Evolutionary conservation across 2,329 filamentous ascomycete genomes (phyloP).

Genomic region (Diplocarpon rosae): DNA sequence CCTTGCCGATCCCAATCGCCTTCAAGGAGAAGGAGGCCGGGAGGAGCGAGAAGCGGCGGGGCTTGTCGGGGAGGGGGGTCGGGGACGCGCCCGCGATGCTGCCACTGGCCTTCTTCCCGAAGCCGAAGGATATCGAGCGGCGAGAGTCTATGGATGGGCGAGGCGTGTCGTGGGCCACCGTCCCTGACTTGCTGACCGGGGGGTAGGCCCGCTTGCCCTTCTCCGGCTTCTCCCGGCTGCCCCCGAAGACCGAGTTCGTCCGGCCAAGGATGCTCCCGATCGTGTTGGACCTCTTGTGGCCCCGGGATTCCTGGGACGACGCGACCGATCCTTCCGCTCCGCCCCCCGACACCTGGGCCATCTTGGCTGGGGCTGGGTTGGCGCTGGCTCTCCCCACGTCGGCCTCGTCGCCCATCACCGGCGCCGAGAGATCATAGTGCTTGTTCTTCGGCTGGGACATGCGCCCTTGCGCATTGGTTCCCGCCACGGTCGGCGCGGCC

Average conservation of each 20-base stretch:
- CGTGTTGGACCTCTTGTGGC: constrained; percentile 61
- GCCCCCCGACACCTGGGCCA: constrained; percentile 42
- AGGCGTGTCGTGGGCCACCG: constrained; percentile 31
- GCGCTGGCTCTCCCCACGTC: constrained; percentile 50
- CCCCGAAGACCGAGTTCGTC: constrained; percentile 71
- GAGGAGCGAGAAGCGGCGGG: constrained; percentile 60
- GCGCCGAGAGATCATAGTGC: constrained; percentile 61
- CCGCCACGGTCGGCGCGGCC: constrained; percentile 73
- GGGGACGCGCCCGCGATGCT: constrained; percentile 46
- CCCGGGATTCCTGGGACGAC: constrained; percentile 27
- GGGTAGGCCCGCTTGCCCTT: constrained; percentile 63
- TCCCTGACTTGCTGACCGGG: constrained; percentile 88
- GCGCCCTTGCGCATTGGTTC: constrained; percentile 79
- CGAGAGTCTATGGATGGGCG: constrained; percentile 63
- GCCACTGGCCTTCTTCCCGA: constrained; percentile 61
- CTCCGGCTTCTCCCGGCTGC: constrained; percentile 49
- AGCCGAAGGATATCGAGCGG: constrained; percentile 58
- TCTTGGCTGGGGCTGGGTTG: constrained; percentile 44
- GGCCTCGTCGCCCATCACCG: constrained; percentile 42
- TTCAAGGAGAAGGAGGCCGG: constrained; percentile 54
- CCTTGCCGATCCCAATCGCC: constrained; percentile 48
- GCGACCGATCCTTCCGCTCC: constrained; percentile 30
- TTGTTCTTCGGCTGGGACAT: constrained; percentile 64
- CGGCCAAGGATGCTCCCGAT: constrained; percentile 78
- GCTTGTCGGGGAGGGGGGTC: constrained; percentile 40